Base-by-base conservation (phyloP, 2,329 filamentous ascomycete species). In the Penicillium sp. region DNA sequence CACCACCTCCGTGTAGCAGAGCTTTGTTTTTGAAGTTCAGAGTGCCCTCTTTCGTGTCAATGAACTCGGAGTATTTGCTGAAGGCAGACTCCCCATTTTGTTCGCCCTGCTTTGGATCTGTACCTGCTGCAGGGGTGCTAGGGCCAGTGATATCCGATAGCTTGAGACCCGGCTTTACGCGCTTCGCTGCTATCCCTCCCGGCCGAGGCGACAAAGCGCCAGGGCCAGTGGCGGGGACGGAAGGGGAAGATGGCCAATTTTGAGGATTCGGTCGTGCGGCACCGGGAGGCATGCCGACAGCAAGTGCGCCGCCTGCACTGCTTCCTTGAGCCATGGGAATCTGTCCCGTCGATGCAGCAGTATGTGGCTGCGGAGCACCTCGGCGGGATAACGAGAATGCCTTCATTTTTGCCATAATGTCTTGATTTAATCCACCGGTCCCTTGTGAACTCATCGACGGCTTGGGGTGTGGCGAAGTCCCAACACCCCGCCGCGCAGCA, bases 1-100 rank as follows among this genome's bases (percentile, higher is more conserved):
- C 93, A 27, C 94, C 94, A 17, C 89, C 87, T 27, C 90, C 87
- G 62, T 93, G 93, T 53, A 99, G 90, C 5, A 91, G 86, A 12
- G 94, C 94, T 65, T 96, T 96, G 65, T 92, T 93, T 67, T 92
- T 90, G 77, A 99, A 99, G 9, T 88, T 96, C 61, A 99, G 81
- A 66, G 89, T 96, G 12, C 94, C 94, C 50, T 91, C 91, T 69
- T 97, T 90, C 0, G 91, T 89, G 71, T 99, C 93, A 59, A 99
- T 90, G 69, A 90, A 94, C 62, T 97, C 88, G 33, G 87, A 81
- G 67, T 88, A 90, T 68, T 88, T 88, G 69, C 84, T 86, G 73
- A 91, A 83, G 52, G 82, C 76, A 4, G 80, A 80, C 17, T 77
- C 65, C 6, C 58, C 63, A 15, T 58, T 64, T 29, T 52, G 36